Evolutionary conservation across 225 moss, liverwort and hornwort species (phyloP).

Genomic region (Straminergon stramineum): DNA sequence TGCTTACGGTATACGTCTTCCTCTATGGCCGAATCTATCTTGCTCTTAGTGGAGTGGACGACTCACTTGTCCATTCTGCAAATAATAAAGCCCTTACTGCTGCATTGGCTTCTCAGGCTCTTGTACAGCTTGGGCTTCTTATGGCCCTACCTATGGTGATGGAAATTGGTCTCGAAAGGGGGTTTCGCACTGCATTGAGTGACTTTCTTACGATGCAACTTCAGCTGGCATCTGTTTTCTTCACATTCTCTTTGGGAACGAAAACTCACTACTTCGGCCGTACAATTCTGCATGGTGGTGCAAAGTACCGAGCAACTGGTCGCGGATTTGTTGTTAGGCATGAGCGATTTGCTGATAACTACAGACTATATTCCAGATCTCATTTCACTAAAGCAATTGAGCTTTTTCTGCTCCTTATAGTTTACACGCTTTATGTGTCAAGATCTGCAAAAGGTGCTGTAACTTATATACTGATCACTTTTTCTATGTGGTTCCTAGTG

Average conservation of each 20-base stretch:
- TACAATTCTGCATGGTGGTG: conserved; percentile 88
- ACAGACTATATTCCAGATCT: conserved; percentile 85
- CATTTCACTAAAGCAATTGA: conserved; percentile 92
- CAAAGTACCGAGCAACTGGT: conserved; percentile 86
- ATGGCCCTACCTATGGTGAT: conserved; percentile 99
- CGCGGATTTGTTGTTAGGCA: conserved; percentile 94
- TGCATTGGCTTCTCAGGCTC: conserved; percentile 80
- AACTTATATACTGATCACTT: conserved; percentile 67
- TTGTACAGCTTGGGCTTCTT: conserved; percentile 89
- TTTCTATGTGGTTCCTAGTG: conserved; percentile 95
- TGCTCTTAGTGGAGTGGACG: conserved; percentile 89
- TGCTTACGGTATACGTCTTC: conserved; percentile 85
- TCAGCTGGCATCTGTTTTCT: conserved; percentile 89
- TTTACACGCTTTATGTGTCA: conserved; percentile 74
- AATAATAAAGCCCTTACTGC: conserved; percentile 82
- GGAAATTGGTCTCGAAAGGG: conserved; percentile 95
- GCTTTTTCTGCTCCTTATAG: conserved; percentile 71
- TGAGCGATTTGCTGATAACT: conserved; percentile 96
- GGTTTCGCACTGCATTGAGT: conserved; percentile 81
- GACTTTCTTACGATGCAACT: conserved; percentile 95
- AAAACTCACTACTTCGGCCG: conserved; percentile 93
- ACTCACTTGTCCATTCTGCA: conserved; percentile 59
- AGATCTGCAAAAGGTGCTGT: conserved; percentile 55
- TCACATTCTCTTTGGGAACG: conserved; percentile 90
- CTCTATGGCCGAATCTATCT: conserved; percentile 89